Conservation (phyloP, 1,284 basidiomycete genomes). For the Neotropicomus parvogracilis region DNA sequence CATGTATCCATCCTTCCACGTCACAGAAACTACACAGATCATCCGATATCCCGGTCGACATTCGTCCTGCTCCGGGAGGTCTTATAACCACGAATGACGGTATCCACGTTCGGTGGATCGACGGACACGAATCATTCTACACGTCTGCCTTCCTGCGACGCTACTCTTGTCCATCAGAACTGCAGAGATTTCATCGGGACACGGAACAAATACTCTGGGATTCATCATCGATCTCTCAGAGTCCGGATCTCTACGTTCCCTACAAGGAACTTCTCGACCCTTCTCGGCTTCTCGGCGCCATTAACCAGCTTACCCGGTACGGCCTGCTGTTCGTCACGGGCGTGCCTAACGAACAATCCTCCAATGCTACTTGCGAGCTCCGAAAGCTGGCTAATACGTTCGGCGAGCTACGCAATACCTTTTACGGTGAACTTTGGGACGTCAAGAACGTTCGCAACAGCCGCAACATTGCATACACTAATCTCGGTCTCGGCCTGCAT, state of each 20-base stretch:
- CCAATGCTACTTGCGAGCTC: constrained; percentile 62
- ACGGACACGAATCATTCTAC: constrained; percentile 58
- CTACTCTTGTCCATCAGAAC: constrained; percentile 37
- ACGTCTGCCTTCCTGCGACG: constrained; percentile 46
- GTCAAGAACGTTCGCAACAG: constrained; percentile 76
- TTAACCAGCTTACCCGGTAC: constrained; percentile 52
- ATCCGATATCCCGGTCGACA: constrained; percentile 54
- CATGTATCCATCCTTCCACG: constrained; percentile 71
- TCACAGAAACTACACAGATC: constrained; percentile 74
- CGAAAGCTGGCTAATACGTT: constrained; percentile 62
- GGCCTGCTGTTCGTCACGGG: constrained; percentile 57
- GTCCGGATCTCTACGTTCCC: constrained; percentile 46
- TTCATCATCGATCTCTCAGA: constrained; percentile 32
- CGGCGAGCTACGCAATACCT: constrained; percentile 80
- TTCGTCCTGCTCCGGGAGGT: constrained; percentile 36
- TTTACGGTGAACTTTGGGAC: constrained; percentile 92
- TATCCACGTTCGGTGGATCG: constrained; percentile 53
- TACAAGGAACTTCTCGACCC: constrained; percentile 45
- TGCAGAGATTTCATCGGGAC: constrained; percentile 42
- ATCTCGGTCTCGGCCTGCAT: constrained; percentile 84
- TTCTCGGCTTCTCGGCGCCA: constrained; percentile 45
- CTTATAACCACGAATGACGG: constrained; percentile 39
- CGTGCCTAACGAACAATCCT: constrained; percentile 55
- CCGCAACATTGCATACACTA: constrained; percentile 94
- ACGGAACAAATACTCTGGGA: constrained; percentile 37